These are phyloP conservation scores for Coemansia sp. DNA, from an alignment of 192 early-diverging fungal genomes.

Conservation along the genomic window DNA sequence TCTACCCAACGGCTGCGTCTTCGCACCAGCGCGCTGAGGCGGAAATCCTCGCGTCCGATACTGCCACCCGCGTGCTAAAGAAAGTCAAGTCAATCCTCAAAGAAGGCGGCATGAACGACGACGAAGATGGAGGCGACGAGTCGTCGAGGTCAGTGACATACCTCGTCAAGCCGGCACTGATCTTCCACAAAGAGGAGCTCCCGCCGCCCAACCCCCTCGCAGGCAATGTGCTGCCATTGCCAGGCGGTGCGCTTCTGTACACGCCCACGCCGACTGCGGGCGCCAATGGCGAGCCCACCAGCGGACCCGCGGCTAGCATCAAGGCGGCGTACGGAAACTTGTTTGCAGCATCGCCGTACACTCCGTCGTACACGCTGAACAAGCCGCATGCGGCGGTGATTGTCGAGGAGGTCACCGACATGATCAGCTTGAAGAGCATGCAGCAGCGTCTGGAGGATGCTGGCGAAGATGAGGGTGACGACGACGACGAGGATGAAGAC, in stretches of 20 bases:
- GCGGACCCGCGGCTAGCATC: conserved; percentile 43
- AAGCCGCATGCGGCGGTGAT: conserved; percentile 51
- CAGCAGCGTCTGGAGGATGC: conserved; percentile 40
- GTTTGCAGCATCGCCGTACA: conserved; percentile 49
- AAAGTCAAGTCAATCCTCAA: conserved; percentile 55
- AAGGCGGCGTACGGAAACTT: conserved; percentile 52
- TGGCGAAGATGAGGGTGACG: conserved; percentile 37
- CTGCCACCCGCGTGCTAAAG: conserved; percentile 44
- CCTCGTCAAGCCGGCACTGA: conserved; percentile 49
- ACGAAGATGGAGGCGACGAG: conserved; percentile 40
- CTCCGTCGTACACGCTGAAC: conserved; percentile 52
- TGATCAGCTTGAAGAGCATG: conserved; percentile 47
- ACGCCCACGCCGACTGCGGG: conserved; percentile 44
- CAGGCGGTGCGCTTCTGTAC: conserved; percentile 50
- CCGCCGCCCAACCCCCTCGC: conserved; percentile 49
- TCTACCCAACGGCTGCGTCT: conserved; percentile 36
- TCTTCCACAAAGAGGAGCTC: conserved; percentile 55
- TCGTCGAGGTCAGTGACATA: conserved; percentile 42
- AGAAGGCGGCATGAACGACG: conserved; percentile 47
- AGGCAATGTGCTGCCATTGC: conserved; percentile 47
- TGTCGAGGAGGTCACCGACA: conserved; percentile 48
- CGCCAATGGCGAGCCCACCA: conserved; percentile 24
- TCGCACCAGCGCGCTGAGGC: conserved; percentile 53
- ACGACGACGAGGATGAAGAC: conserved; percentile 36
- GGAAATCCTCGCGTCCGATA: conserved; percentile 50